A percentile compares a stretch with the other conserved stretches of the same genome.
These are phyloP conservation scores for Suaeda aralocaspica DNA, from an alignment of 148 eudicot species.

Conservation along the genomic window DNA sequence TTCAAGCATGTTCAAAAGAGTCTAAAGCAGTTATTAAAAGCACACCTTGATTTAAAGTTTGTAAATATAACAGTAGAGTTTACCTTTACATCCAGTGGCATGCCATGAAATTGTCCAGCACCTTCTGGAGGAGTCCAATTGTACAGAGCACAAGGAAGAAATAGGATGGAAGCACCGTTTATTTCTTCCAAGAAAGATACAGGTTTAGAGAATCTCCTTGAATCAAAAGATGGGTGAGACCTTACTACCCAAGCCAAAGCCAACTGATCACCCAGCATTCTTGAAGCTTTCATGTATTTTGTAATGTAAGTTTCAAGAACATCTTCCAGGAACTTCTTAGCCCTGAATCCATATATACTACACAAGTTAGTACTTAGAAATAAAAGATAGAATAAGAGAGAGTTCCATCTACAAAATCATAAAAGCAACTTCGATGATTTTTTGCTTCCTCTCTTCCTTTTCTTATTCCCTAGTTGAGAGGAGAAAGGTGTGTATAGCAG, in stretches of 20 bases:
- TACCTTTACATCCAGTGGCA: constrained; percentile 98
- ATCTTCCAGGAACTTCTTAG: constrained; percentile 60
- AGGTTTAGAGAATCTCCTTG: constrained; percentile 52
- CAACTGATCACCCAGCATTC: constrained; percentile 97
- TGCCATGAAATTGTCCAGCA: constrained; percentile 97
- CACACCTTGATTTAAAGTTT: neutral
- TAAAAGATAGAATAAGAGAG: neutral
- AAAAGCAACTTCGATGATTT: neutral
- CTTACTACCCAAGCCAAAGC: constrained; percentile 89
- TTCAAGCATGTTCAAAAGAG: neutral
- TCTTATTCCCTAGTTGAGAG: neutral
- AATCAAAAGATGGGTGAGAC: constrained; percentile 67
- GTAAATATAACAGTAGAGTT: neutral
- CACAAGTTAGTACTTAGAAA: neutral
- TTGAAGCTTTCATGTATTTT: constrained; percentile 82
- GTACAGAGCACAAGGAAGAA: constrained; percentile 78
- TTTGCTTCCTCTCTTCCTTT: neutral
- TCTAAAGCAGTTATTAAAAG: neutral
- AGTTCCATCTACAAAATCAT: neutral
- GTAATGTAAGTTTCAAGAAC: constrained; percentile 67
- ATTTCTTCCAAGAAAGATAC: constrained; percentile 53
- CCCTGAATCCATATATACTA: constrained; percentile 43
- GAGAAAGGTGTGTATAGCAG: neutral
- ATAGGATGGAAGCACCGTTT: constrained; percentile 65
- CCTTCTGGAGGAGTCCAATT: constrained; percentile 99